phyloP scores from a whole-genome alignment of 169 alveolate genomes.

The Theileria luwenshuni region DNA sequence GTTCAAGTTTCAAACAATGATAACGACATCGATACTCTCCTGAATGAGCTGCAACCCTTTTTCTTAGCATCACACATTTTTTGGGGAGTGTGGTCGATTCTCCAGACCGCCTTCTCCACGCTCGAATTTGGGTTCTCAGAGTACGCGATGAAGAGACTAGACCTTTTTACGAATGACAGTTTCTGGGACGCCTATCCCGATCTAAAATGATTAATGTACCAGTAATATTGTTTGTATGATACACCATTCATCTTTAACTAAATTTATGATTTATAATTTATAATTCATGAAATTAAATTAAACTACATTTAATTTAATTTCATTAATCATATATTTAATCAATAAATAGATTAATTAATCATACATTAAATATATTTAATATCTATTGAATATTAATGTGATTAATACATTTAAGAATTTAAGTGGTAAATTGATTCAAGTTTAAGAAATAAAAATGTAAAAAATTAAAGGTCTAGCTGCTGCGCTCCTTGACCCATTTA shows the following conservation, averaged over 20 bases:
- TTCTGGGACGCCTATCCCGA: slow-evolving; percentile 26
- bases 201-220: no score
- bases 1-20: slow-evolving; percentile 6
- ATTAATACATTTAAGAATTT: background rate
- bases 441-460: background rate
- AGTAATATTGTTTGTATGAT: no score
- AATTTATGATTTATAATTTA: no score
- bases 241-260: no score
- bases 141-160: slow-evolving; percentile 63
- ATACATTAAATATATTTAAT: background rate
- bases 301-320: no score
- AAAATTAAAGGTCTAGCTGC: background rate
- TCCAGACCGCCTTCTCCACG: slow-evolving; percentile 66
- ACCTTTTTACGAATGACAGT: slow-evolving; percentile 12
- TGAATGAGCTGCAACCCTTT: slow-evolving; percentile 74
- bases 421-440: background rate
- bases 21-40: slow-evolving; percentile 33
- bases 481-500: slow-evolving; percentile 33
- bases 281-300: background rate
- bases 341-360: background rate
- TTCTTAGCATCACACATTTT: slow-evolving; percentile 66
- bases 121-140: slow-evolving; percentile 70
- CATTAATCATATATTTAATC: background rate
- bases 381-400: no score
- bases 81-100: slow-evolving; percentile 80